Conservation (phyloP, 2,329 filamentous ascomycete species). For the Fonsecaea nubica region DNA sequence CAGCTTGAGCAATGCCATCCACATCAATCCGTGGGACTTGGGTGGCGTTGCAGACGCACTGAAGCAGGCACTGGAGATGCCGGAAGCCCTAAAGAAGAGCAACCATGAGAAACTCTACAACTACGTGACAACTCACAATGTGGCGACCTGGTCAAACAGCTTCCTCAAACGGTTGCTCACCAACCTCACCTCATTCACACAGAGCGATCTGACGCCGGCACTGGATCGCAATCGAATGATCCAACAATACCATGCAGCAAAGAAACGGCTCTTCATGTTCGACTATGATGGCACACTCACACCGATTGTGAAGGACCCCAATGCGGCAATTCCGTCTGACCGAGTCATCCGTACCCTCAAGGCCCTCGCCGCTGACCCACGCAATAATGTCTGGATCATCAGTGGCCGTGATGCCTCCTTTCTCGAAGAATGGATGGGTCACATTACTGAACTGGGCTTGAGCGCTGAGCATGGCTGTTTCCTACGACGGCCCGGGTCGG, state of each 20-base stretch:
- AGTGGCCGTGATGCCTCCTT: slow-evolving; percentile 93
- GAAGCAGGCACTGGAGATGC: slow-evolving; percentile 79
- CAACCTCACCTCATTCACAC: slow-evolving; percentile 78
- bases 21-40: slow-evolving; percentile 96
- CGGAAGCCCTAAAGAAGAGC: slow-evolving; percentile 65
- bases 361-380: slow-evolving; percentile 76
- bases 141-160: slow-evolving; percentile 82
- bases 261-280: slow-evolving; percentile 92
- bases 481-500: slow-evolving; percentile 77
- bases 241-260: slow-evolving; percentile 73
- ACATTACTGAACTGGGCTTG: slow-evolving; percentile 86
- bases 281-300: slow-evolving; percentile 98
- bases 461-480: slow-evolving; percentile 98
- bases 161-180: slow-evolving; percentile 80
- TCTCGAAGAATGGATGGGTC: slow-evolving; percentile 87
- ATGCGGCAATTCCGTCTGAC: slow-evolving; percentile 85
- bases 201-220: slow-evolving; percentile 77
- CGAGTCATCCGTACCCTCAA: slow-evolving; percentile 80
- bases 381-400: slow-evolving; percentile 97
- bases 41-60: slow-evolving; percentile 83
- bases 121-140: slow-evolving; percentile 83
- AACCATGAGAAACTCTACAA: slow-evolving; percentile 79
- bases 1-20: slow-evolving; percentile 82
- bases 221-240: slow-evolving; percentile 78
- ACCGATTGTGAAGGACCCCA: slow-evolving; percentile 90